phyloP scores from a whole-genome alignment of 129 eudicot genomes.

The Flaveria bidentis region DNA sequence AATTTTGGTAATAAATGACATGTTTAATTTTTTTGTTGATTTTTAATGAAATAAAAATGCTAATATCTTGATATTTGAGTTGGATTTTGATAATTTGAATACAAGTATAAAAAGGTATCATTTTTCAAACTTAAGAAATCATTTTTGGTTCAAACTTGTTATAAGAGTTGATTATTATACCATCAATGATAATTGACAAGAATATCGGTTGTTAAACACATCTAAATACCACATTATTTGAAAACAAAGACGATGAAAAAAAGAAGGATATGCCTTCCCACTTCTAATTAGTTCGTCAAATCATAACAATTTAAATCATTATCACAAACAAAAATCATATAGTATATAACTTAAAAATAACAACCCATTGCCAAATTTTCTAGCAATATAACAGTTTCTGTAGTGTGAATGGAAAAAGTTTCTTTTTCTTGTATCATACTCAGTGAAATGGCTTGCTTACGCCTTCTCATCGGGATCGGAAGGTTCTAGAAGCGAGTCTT shows the following conservation, averaged over 20 bases:
- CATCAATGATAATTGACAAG: neutral
- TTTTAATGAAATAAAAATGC: too few relatives aligned
- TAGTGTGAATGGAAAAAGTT: constrained; percentile 16
- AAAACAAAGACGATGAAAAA: neutral
- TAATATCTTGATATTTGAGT: too few relatives aligned
- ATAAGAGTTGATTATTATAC: neutral
- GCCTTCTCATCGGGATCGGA: constrained; percentile 38
- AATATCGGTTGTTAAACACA: neutral
- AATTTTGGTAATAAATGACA: too few relatives aligned
- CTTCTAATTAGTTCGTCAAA: constrained; percentile 22
- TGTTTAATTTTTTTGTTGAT: too few relatives aligned
- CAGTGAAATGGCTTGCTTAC: constrained; percentile 22
- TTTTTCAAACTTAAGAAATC: neutral
- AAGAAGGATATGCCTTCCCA: constrained; percentile 9
- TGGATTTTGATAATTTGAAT: too few relatives aligned
- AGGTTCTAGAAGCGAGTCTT: constrained; percentile 40
- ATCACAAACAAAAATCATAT: constrained; percentile 39
- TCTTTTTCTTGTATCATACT: constrained; percentile 24
- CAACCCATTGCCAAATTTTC: constrained; percentile 20
- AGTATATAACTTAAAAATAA: constrained; percentile 30
- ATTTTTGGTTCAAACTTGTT: neutral
- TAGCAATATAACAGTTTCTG: constrained; percentile 1
- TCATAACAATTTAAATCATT: constrained; percentile 32
- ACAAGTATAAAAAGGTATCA: too few relatives aligned
- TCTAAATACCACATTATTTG: neutral